A percentile compares a stretch with the other conserved stretches of the same genome.
Conservation (phyloP, 768 basidiomycete species). For the Boletus tylopilopsis region DNA sequence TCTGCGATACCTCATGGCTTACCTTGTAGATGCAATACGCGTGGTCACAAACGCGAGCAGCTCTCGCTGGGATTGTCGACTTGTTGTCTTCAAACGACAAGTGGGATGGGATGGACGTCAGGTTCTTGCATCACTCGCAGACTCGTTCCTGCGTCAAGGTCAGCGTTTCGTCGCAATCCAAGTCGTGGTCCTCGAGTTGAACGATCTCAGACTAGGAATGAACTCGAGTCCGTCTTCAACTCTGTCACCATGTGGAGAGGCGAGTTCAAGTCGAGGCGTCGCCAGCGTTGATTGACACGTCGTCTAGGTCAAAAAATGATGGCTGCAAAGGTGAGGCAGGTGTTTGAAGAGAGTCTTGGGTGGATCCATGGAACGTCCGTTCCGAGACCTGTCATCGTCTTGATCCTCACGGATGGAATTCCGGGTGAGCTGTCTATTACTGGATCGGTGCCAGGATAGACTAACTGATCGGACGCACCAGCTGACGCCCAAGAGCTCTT, state of each 20-base stretch:
- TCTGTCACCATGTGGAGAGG: slow-evolving; percentile 19
- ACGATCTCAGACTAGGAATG: slow-evolving; percentile 9
- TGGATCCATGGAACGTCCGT: not conserved
- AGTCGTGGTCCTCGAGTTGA: not conserved
- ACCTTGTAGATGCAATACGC: slow-evolving; percentile 18
- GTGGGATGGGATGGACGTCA: slow-evolving; percentile 19
- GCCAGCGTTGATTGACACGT: not conserved
- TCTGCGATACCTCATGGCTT: not conserved
- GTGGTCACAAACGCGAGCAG: slow-evolving; percentile 20
- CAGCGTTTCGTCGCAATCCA: not conserved
- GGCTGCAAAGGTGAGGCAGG: slow-evolving; percentile 13
- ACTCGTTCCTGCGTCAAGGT: slow-evolving; percentile 7
- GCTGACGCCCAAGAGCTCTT: slow-evolving; percentile 14
- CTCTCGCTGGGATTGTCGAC: slow-evolving; percentile 13
- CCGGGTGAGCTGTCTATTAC: slow-evolving; percentile 8
- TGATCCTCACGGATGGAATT: slow-evolving; percentile 22
- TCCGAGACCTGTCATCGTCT: slow-evolving; percentile 8
- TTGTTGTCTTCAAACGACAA: slow-evolving; percentile 6
- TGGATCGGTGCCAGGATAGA: not conserved
- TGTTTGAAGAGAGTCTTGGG: slow-evolving; percentile 17
- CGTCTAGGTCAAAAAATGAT: slow-evolving; percentile 14
- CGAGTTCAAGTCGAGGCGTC: not conserved
- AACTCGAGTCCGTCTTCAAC: slow-evolving; percentile 18
- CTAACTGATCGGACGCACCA: not conserved
- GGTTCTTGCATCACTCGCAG: slow-evolving; percentile 15